Percentiles rank a stretch among this genome's conserved stretches.
Evolutionary conservation across 176 grass and related monocot species (phyloP).

Genomic region (Urochloa ruziziensis): DNA sequence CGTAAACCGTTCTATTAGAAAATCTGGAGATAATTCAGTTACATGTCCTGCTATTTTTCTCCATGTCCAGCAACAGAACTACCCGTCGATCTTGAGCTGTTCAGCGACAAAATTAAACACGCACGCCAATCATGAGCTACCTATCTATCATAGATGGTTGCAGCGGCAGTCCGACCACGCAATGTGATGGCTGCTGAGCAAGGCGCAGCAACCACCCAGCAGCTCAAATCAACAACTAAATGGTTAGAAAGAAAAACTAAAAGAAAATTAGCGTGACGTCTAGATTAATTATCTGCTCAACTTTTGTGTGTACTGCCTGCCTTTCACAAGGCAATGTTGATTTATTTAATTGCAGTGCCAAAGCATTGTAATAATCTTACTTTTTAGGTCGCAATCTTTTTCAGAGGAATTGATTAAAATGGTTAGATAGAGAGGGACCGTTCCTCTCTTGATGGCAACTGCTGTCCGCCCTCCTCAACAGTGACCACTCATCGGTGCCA

Average conservation of each 20-base stretch:
- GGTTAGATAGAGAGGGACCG: constrained; percentile 17
- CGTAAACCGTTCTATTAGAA: neutral
- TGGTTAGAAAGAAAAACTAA: neutral
- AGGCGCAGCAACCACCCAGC: neutral
- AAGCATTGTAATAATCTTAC: neutral
- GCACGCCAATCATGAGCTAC: neutral
- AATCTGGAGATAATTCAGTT: neutral
- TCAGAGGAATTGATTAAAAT: neutral
- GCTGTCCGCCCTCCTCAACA: constrained; percentile 25
- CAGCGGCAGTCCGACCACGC: neutral
- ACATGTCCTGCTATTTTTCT: neutral
- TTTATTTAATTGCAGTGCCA: constrained; percentile 15
- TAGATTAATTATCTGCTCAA: neutral
- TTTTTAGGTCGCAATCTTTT: neutral
- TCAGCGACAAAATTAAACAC: neutral
- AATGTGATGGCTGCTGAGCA: constrained; percentile 2
- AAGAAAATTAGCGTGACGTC: neutral
- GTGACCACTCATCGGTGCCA: constrained; percentile 24
- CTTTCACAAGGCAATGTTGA: neutral
- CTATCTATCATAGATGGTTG: neutral
- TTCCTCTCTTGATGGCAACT: constrained; percentile 36
- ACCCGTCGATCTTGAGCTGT: neutral
- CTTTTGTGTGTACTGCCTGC: neutral
- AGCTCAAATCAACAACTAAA: neutral
- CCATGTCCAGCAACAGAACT: neutral